phyloP scores from a whole-genome alignment of 1,139 yeast genomes.

The Suhomyces panamericanus region DNA sequence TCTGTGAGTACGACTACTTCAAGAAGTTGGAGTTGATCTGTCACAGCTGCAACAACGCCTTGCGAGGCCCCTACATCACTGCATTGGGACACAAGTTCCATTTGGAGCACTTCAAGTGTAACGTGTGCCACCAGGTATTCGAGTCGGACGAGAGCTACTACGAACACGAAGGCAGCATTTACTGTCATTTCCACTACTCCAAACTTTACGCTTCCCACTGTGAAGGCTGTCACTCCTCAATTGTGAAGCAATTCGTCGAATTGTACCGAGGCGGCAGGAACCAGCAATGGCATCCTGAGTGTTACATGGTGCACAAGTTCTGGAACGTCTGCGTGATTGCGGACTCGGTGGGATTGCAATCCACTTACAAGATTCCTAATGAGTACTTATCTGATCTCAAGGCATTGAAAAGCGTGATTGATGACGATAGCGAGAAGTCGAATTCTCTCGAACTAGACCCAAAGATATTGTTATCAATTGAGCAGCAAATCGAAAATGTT shows the following conservation, averaged over 20 bases:
- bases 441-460: constrained; percentile 39
- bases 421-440: constrained; percentile 8
- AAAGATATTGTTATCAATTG: constrained; percentile 54
- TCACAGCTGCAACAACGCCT: constrained; percentile 76
- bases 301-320: constrained; percentile 95
- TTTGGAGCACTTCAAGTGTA: constrained; percentile 92
- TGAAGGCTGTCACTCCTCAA: constrained; percentile 91
- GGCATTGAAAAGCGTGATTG: constrained; percentile 14
- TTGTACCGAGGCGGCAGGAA: constrained; percentile 89
- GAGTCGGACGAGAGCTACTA: constrained; percentile 92
- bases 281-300: constrained; percentile 99
- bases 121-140: constrained; percentile 82
- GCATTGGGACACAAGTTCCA: constrained; percentile 93
- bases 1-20: constrained; percentile 94
- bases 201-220: constrained; percentile 83
- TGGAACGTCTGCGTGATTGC: constrained; percentile 89
- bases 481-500: constrained; percentile 62
- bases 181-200: constrained; percentile 90
- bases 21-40: constrained; percentile 81
- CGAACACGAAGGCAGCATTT: constrained; percentile 80
- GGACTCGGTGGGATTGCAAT: constrained; percentile 57
- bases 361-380: constrained; percentile 23
- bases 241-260: constrained; percentile 91
- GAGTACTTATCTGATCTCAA: constrained; percentile 13
- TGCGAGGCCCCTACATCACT: constrained; percentile 91